Evolutionary conservation across 768 basidiomycete genomes (phyloP), one percentile per base, ranked within the genome.

Genomic region (Hydnomerulius pinastri): DNA sequence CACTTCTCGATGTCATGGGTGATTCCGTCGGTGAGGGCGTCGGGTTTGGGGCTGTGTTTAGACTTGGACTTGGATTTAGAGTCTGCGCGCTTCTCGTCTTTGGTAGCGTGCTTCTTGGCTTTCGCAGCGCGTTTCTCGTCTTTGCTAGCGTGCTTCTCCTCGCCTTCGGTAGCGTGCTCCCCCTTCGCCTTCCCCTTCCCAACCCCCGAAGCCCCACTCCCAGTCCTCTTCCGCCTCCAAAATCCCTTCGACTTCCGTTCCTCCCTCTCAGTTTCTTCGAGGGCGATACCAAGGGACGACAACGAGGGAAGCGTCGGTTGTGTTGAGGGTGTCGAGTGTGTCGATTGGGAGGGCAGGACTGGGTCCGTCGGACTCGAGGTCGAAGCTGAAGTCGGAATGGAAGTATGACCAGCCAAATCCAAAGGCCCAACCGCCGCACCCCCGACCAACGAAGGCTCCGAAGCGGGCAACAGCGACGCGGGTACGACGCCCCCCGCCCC

Each of bases 181-280:
- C 17, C 11, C 23, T 13, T 43, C 25, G 13, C 30, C 39, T 15
- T 3, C 10, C 32, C 42, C 35, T 23, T 53, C 41, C 4, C 3
- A 11, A 23, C 15, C 27, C 12, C 35, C 37, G 7, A 8, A 17
- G n/a, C 25, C 15, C 13, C 2, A 25, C 51, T 60, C 15, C 40
- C 55, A 3, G 55, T 56, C 28, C 42, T 44, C 18, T 46, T 53
- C 17, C 54, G 54, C 6, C 44, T 35, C 57, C 60, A 64, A 46
- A 63, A 57, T 4, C 53, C 39, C 18, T 47, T 64, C 12, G 57
- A 56, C 24, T 58, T 60, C 23, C 50, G 53, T 9, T 42, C 50
- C 36, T 62, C 60, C 15, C 63, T 60, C 30, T 64, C 63, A 6
- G 43, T 43, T 17, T 57, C 64, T 29, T 63, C 63, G 4, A 65